Conservation (phyloP, 495 filamentous ascomycete genomes). For the Bryoglossum gracile region DNA sequence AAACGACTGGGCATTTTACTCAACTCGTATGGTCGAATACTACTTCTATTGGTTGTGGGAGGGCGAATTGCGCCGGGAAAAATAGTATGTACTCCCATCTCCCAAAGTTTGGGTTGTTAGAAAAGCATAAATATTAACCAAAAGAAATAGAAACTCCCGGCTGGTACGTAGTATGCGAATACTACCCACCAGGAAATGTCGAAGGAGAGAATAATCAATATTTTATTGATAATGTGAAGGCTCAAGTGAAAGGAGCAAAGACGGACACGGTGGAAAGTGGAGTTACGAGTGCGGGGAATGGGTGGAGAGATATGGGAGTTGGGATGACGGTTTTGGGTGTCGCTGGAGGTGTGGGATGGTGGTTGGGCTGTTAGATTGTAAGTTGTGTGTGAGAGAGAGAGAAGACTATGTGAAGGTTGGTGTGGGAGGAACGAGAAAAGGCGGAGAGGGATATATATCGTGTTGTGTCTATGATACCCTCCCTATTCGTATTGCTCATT, state of each 20-base stretch:
- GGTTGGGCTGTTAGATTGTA: background rate
- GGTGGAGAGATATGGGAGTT: background rate
- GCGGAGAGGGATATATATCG: too few relatives aligned
- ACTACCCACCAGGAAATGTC: slow-evolving; percentile 68
- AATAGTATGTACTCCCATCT: slow-evolving; percentile 6
- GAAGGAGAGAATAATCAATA: slow-evolving; percentile 47
- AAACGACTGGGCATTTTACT: slow-evolving; percentile 76
- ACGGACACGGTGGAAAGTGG: slow-evolving; percentile 21
- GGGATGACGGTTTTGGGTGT: background rate
- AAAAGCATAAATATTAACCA: background rate
- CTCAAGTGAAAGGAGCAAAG: slow-evolving; percentile 20
- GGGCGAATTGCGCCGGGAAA: slow-evolving; percentile 46
- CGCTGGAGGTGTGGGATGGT: background rate
- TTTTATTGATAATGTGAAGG: slow-evolving; percentile 32
- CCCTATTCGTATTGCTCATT: too few relatives aligned
- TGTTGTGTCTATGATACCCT: too few relatives aligned
- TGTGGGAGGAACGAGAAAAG: too few relatives aligned
- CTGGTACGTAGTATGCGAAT: slow-evolving; percentile 79
- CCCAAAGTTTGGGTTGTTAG: background rate
- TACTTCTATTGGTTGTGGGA: slow-evolving; percentile 61
- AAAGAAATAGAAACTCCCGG: slow-evolving; percentile 39
- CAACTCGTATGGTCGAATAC: slow-evolving; percentile 77
- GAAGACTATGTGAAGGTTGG: too few relatives aligned
- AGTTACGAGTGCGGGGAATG: background rate
- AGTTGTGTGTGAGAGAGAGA: too few relatives aligned